Evolutionary conservation across 2,329 filamentous ascomycete genomes (phyloP), one percentile per base, ranked within the genome.

Genomic region (Parastagonospora avenae): DNA sequence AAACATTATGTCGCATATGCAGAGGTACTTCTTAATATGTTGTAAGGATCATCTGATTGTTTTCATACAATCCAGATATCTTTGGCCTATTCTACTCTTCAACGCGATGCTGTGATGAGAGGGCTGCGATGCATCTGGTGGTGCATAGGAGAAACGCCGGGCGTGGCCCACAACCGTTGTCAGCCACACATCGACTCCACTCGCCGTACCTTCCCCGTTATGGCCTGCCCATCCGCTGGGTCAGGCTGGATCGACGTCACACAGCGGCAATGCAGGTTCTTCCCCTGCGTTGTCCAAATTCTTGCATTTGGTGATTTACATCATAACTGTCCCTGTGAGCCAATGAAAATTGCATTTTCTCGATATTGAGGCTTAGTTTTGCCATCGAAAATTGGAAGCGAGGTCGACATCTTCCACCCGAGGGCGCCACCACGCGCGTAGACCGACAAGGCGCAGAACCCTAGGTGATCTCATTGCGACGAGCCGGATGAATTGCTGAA

Each of bases 191-290:
- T 12, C 5, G 29, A 19, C 19, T 16, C 45, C 37, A 42, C 45
- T 28, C 12, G 30, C 32, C 10, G 16, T 31, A 24, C 45, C 24
- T 42, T 42, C 27, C 46, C 31, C 16, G 28, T 15, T 42, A 31
- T n/a, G 14, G 38, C 19, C 19, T 27, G 39, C 38, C 31, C 29
- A 15, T 24, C 39, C 46, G 30, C 38, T 47, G 30, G 37, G 11
- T 41, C 28, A 36, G 19, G 30, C 16, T 19, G 8, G 38, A 42
- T 48, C 31, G 46, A 48, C 46, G 46, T 48, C 46, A 48, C 46
- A 37, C 39, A 24, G 43, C 35, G 19, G 32, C 38, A 48, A 48
- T 48, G 37, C 36, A 46, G 35, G 36, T 46, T 46, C 33, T 31
- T 14, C 28, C 33, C 43, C 35, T 39, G 36, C 12, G 35, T 35